Conservation (phyloP, 176 grass and related monocot genomes). For the maize (Zea mays) region DNA sequence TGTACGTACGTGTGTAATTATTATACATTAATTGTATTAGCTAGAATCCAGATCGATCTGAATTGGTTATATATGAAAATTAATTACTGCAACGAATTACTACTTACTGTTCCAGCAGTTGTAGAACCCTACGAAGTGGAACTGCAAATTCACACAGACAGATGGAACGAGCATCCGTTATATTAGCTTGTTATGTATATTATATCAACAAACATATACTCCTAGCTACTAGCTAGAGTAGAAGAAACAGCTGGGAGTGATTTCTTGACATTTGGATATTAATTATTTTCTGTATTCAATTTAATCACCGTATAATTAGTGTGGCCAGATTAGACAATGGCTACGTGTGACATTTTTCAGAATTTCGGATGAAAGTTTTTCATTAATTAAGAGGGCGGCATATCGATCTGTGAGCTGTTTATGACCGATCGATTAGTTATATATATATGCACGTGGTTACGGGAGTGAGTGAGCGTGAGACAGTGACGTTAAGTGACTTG, state of each 20-base stretch:
- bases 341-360: too few relatives aligned
- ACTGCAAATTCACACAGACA: slow-evolving; percentile 34
- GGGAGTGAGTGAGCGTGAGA: too few relatives aligned
- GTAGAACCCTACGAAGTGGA: slow-evolving; percentile 61
- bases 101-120: slow-evolving; percentile 77
- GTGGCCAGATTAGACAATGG: not conserved
- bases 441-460: too few relatives aligned
- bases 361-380: too few relatives aligned
- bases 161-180: too few relatives aligned
- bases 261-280: not conserved
- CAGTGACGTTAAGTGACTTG: too few relatives aligned
- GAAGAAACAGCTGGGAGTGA: not conserved
- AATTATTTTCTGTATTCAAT: not conserved
- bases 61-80: not conserved
- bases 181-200: not conserved
- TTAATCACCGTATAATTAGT: not conserved
- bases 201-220: not conserved
- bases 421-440: too few relatives aligned
- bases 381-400: too few relatives aligned
- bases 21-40: too few relatives aligned
- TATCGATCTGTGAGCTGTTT: too few relatives aligned
- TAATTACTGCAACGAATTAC: not conserved
- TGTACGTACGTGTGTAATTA: not conserved
- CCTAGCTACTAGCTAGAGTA: not conserved
- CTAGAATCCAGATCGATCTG: too few relatives aligned